Percentiles rank a stretch among this genome's conserved stretches.
Evolutionary conservation across 495 filamentous ascomycete genomes (phyloP).

Genomic region (Lasiosphaeria miniovina): DNA sequence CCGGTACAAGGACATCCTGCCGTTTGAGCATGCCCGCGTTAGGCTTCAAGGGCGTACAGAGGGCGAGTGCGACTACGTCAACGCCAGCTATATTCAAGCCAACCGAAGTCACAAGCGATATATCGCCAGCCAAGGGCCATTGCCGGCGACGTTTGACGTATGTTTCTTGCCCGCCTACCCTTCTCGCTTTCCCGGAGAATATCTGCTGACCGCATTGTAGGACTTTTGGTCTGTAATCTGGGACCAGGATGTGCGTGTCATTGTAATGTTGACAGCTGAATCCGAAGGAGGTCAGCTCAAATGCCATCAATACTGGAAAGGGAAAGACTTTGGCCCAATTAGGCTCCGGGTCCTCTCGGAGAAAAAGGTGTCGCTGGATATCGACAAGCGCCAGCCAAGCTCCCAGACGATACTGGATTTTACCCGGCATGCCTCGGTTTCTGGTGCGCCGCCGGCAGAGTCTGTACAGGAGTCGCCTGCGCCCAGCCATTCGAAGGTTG

Average conservation of each 20-base stretch:
- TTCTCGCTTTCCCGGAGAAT: neutral
- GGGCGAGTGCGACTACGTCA: constrained; percentile 92
- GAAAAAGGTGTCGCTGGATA: constrained; percentile 71
- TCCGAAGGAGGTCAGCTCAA: constrained; percentile 91
- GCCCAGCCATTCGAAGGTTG: constrained; percentile 10
- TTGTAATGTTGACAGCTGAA: constrained; percentile 97
- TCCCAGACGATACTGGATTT: constrained; percentile 23
- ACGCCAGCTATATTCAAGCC: constrained; percentile 82
- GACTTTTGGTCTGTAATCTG: constrained; percentile 98
- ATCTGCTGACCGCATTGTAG: constrained; percentile 54
- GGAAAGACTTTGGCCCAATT: constrained; percentile 75
- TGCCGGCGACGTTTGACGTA: constrained; percentile 89
- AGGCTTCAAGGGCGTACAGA: constrained; percentile 64
- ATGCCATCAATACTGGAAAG: constrained; percentile 89
- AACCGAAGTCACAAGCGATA: constrained; percentile 80
- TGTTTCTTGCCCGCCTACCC: constrained; percentile 32
- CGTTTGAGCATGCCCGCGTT: constrained; percentile 91
- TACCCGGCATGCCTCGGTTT: constrained; percentile 21
- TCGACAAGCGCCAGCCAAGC: constrained; percentile 45
- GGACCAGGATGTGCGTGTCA: constrained; percentile 91
- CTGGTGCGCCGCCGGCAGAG: constrained; percentile 9
- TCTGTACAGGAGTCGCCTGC: constrained; percentile 7
- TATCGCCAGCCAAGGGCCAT: constrained; percentile 91
- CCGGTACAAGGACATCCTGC: constrained; percentile 95
- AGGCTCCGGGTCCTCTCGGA: constrained; percentile 76